Evolutionary conservation across 2,329 filamentous ascomycete genomes (phyloP), one percentile per base, ranked within the genome.

Genomic region (Corinectria fuckeliana): DNA sequence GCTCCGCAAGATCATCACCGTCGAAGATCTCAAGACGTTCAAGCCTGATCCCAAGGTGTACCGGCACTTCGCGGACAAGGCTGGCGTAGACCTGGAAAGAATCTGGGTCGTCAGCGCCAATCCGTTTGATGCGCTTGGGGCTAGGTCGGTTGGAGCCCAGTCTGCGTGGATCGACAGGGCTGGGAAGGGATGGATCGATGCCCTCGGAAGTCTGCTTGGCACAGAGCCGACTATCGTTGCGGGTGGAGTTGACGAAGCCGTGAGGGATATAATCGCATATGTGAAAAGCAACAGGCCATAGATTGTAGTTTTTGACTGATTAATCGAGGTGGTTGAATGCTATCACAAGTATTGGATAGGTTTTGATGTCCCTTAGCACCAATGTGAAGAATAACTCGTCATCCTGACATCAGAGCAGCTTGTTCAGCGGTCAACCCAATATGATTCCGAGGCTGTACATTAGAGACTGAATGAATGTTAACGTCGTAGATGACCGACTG

Each of bases 81-180:
- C 81, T 2, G 82, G 82, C 3, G 83, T 82, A 66, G 65, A 75
- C 36, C 77, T 80, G 63, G 75, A 71, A 1, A 77, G 82, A 23
- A 79, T 92, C 13, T 92, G 89, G 88, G 74, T 93, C 7, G 81
- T 93, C 5, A 90, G 84, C 64, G 85, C 85, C 1, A 93, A 93
- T 70, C 87, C 90, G 2, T 93, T 93, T 71, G 90, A 93, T 71
- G 77, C 90, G 14, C 82, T 87, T 0, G 90, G 91, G 0, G 87
- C 89, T 1, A 81, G 80, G 60, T 79, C 80, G 1, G 79, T 82
- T 5, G 89, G 89, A 0, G 76, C 92, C 76, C 81, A 83, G 66
- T 83, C 86, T 21, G 85, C 82, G 11, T 92, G 88, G 86, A 83
- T 93, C 5, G 88, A 92, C 75, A 78, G 90, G 23, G 74, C 71